Percentiles rank a stretch among this genome's conserved stretches.
Conservation (phyloP, 2,329 filamentous ascomycete species). For the Mycosphaerelloides madeirae region DNA sequence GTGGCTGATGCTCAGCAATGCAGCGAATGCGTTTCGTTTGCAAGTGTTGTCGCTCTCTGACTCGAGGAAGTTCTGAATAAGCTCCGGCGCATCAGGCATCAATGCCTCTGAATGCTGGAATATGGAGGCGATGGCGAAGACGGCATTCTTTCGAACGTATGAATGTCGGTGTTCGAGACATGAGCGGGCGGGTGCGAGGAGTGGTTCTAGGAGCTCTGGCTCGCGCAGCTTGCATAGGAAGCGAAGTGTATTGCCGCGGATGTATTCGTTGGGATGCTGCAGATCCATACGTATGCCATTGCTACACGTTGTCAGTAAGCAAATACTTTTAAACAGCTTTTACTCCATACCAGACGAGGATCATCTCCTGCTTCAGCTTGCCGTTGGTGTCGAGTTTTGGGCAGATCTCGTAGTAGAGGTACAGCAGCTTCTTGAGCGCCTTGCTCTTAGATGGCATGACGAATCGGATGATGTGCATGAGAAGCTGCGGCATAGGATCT, state of each 20-base stretch:
- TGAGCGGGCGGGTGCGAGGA: constrained; percentile 83
- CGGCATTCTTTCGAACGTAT: constrained; percentile 97
- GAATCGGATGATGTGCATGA: constrained; percentile 99
- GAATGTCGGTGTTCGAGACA: constrained; percentile 95
- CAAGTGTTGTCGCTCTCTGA: constrained; percentile 89
- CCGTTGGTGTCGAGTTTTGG: constrained; percentile 87
- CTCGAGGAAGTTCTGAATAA: constrained; percentile 84
- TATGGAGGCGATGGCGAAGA: constrained; percentile 90
- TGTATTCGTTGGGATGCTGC: constrained; percentile 96
- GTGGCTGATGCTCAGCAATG: constrained; percentile 84
- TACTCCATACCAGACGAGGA: constrained; percentile 79
- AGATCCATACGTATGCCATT: constrained; percentile 98
- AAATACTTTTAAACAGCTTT: not conserved
- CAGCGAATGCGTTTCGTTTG: constrained; percentile 96
- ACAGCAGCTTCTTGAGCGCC: constrained; percentile 92
- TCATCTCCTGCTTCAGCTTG: constrained; percentile 99
- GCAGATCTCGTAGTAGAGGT: constrained; percentile 99
- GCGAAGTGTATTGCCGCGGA: constrained; percentile 93
- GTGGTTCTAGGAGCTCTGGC: constrained; percentile 89
- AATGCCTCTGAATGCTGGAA: constrained; percentile 84
- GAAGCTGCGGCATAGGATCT: constrained; percentile 86
- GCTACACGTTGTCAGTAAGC: constrained; percentile 45
- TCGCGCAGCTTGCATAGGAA: constrained; percentile 96
- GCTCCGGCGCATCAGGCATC: constrained; percentile 91
- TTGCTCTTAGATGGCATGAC: constrained; percentile 99